Evolutionary conservation across 371 early-diverging fungal species (phyloP), one percentile per base, ranked within the genome.

Genomic region (Smittium mucronatum): DNA sequence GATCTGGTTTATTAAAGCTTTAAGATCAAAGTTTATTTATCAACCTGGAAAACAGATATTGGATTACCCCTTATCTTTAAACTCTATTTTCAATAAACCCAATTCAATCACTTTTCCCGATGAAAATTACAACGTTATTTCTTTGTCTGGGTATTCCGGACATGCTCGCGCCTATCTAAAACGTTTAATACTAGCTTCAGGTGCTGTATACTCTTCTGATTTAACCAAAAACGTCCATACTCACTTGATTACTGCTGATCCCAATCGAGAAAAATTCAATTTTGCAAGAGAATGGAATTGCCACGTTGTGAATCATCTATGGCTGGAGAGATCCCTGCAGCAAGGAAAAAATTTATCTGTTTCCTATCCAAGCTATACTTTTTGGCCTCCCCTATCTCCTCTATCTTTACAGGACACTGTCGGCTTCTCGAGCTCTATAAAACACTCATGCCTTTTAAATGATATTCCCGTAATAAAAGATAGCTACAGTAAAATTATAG

Each of bases 281-380:
- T 76, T 75, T 58, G 88, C 89, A 0, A 60, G 76, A 15, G 78
- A 84, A 34, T 87, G 86, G 83, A 83, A 86, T 69, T 74, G 89
- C 1, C 74, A 82, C 25, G 75, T 88, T 1, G 86, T 93, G n/a
- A 93, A 93, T 75, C 94, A 94, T 76, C 64, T 91, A 11, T 94
- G 94, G 94, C 74, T 94, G 0, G 93, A 94, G 76, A 90, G 89
- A 33, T 84, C 86, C 68, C 88, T 78, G 72, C 81, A 81, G 58
- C 70, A 76, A 28, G 88, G 88, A 88, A 69, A 74, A 36, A 69
- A 78, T 33, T 78, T 83, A 68, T 77, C 84, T 30, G 77, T 80
- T 26, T 79, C 78, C n/a, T 82, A 86, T 60, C 78, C 74, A 32
- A 81, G 79, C 26, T 89, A 85, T 67, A 78, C 73, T 0, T 74